Evolutionary conservation across 768 basidiomycete genomes (phyloP).

Genomic region (Mycena chlorophos): DNA sequence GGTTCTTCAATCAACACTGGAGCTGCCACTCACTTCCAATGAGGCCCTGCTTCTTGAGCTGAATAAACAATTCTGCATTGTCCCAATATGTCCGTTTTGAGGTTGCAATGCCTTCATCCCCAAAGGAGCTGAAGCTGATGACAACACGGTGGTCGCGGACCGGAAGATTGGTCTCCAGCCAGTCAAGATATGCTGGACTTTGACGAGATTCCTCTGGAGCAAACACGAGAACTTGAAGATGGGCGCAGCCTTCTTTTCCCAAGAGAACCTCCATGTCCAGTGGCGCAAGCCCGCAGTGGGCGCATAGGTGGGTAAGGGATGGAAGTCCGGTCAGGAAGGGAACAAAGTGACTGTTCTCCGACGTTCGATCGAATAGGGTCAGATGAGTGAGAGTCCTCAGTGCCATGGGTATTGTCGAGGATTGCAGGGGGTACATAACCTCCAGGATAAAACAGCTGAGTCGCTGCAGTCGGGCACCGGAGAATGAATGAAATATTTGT

Average conservation of each 20-base stretch:
- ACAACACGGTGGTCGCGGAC: neutral
- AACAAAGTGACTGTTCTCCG: neutral
- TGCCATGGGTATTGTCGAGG: neutral
- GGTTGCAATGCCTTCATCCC: neutral
- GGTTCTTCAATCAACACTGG: no score
- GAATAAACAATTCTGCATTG: neutral
- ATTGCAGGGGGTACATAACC: neutral
- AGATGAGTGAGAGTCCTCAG: neutral
- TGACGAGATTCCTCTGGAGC: neutral
- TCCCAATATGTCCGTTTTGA: neutral
- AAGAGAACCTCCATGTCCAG: neutral
- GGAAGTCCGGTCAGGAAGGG: neutral
- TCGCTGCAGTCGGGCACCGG: neutral
- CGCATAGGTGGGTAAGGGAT: neutral
- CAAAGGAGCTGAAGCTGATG: neutral
- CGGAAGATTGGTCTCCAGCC: neutral
- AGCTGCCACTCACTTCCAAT: no score
- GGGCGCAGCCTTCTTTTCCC: neutral
- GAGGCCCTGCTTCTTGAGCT: neutral
- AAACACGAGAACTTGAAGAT: neutral
- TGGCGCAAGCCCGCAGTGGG: neutral
- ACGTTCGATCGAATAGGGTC: neutral
- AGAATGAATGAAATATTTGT: no score
- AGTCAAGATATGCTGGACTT: neutral
- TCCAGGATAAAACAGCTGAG: neutral